Base-by-base conservation (phyloP, 2,329 filamentous ascomycete species). In the Fusarium devonianum region DNA sequence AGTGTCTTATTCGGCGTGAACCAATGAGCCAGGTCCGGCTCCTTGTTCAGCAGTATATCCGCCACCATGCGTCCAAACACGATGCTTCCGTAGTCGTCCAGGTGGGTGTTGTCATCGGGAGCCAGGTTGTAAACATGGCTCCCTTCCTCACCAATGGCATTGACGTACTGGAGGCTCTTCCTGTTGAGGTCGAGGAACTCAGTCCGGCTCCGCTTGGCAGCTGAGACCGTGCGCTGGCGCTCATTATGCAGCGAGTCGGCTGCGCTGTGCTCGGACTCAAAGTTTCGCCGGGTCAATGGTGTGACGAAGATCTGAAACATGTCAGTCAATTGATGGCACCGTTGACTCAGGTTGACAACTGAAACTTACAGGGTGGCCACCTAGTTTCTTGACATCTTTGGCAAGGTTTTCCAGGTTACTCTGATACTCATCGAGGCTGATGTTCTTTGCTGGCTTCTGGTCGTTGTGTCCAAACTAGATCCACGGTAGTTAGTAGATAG, bases 41-140 rank as follows among this genome's bases (percentile, higher is more conserved):
- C 17, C 9, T 42, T 32, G 9, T 25, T 11, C 5, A 42, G 19
- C 13, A 42, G 18, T 4, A 42, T 13, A 25, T 42, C 39, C 11
- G 39, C 39, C n/a, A 42, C 28, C 39, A 42, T 34, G 11, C 39
- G 39, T 10, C 39, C 39, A 42, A 42, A 42, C 4, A 42, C 39
- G 5, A 26, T 13, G 17, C 18, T 30, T 25, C 39, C 39, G 25
- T 30, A 30, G 7, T 25, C 29, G 11, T 42, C 25, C 9, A 42
- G 21, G 9, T 42, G 39, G 3, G 39, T 42, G 4, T 42, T 42
- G 13, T 42, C 39, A 6, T 8, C 7, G 4, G 23, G 23, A 3
- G 7, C 18, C 39, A 34, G 13, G 10, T 34, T 42, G 9, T 42
- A 25, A 10, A 4, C 23, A 25, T 25, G 23, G 12, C 23, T 25